These are phyloP conservation scores for Saccharum hybrid DNA, from an alignment of 202 grass and related monocot genomes.

Conservation along the genomic window DNA sequence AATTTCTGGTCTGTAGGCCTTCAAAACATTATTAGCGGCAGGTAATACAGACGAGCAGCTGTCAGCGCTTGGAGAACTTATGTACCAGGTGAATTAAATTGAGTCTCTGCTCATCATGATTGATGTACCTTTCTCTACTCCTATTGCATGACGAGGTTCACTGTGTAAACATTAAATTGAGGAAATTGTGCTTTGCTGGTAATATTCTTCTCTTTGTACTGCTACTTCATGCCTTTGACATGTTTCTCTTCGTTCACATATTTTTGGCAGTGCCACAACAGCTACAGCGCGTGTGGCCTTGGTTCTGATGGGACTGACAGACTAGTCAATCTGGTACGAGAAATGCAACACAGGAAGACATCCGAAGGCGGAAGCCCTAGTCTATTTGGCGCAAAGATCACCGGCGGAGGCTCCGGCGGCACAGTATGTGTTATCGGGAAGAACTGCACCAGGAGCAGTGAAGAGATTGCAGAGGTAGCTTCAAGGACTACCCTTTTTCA, in stretches of 20 bases:
- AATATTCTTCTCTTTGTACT: background rate
- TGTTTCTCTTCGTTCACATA: background rate
- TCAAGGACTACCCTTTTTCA: background rate
- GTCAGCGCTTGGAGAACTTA: constrained; percentile 83
- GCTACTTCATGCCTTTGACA: background rate
- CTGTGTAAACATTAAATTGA: background rate
- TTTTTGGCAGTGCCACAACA: constrained; percentile 80
- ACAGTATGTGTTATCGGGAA: constrained; percentile 62
- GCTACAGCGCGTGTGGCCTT: constrained; percentile 85
- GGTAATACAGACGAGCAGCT: constrained; percentile 73
- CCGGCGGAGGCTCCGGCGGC: constrained; percentile 66
- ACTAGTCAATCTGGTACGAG: constrained; percentile 72
- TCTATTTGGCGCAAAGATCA: constrained; percentile 80
- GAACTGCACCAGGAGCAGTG: constrained; percentile 56
- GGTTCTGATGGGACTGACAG: constrained; percentile 79
- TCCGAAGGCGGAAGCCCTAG: constrained; percentile 18
- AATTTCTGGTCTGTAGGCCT: constrained; percentile 57
- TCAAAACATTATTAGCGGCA: constrained; percentile 79
- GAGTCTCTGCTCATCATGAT: background rate
- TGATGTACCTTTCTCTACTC: background rate
- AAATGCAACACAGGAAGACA: constrained; percentile 60
- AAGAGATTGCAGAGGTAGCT: constrained; percentile 72
- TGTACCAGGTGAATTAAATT: constrained; percentile 86
- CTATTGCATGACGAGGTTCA: background rate
- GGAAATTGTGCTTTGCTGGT: background rate